Conservation (phyloP, 176 grass and related monocot genomes). For the Oropetium thomaeum region DNA sequence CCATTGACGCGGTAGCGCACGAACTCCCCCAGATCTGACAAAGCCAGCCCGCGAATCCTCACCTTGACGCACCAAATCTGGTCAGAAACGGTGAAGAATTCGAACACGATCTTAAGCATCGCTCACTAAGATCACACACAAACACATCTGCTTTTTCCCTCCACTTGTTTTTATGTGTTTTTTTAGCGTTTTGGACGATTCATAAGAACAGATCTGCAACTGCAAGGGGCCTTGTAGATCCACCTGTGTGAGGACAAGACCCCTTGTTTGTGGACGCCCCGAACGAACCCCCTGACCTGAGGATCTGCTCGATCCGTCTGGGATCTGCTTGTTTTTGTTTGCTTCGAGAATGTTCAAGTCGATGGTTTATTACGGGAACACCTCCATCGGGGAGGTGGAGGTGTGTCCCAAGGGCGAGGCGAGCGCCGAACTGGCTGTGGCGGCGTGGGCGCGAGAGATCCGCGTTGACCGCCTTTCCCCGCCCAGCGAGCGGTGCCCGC, state of each 20-base stretch:
- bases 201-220: conserved; percentile 59
- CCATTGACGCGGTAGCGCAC: conserved; percentile 44
- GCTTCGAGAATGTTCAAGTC: conserved; percentile 85
- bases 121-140: conserved; percentile 34
- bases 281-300: conserved; percentile 46
- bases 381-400: conserved; percentile 82
- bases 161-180: conserved; percentile 4
- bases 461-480: conserved; percentile 83
- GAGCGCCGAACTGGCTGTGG: conserved; percentile 29
- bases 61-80: conserved; percentile 27
- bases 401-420: conserved; percentile 77
- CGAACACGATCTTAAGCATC: conserved; percentile 40
- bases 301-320: conserved; percentile 9
- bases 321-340: conserved; percentile 43
- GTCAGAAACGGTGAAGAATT: conserved; percentile 38
- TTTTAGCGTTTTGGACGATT: conserved; percentile 46
- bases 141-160: conserved; percentile 3
- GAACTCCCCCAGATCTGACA: conserved; percentile 40
- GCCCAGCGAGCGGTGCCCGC: conserved; percentile 84
- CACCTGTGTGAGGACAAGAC: conserved; percentile 28
- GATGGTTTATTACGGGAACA: conserved; percentile 76
- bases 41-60: conserved; percentile 29
- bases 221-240: conserved; percentile 42
- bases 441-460: conserved; percentile 67
- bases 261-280: conserved; percentile 31